Percentiles rank a stretch among this genome's conserved stretches.
Conservation (phyloP, 1,284 basidiomycete genomes). For the Cutaneotrichosporon cyanovorans region DNA sequence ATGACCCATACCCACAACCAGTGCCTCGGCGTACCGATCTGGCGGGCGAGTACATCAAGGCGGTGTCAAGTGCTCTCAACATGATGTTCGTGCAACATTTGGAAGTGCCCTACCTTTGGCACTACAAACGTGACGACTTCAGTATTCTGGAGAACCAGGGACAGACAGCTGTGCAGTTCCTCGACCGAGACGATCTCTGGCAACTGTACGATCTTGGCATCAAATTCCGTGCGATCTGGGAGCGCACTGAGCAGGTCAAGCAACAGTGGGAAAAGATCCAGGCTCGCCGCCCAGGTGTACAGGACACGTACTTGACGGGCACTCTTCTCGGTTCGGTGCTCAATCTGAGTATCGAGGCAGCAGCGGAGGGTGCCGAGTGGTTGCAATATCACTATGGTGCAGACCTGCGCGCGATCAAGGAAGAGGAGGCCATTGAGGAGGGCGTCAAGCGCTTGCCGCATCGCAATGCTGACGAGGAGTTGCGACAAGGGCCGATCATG, state of each 20-base stretch:
- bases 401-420: slow-evolving; percentile 59
- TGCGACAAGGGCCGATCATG: slow-evolving; percentile 35
- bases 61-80: slow-evolving; percentile 71
- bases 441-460: slow-evolving; percentile 44
- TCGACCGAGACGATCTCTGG: slow-evolving; percentile 77
- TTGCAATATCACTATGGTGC: slow-evolving; percentile 66
- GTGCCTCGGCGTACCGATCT: slow-evolving; percentile 49
- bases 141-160: slow-evolving; percentile 38
- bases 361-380: slow-evolving; percentile 90
- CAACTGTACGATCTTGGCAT: slow-evolving; percentile 74
- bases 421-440: slow-evolving; percentile 60
- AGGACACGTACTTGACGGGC: slow-evolving; percentile 34
- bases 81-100: slow-evolving; percentile 78
- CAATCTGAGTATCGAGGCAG: slow-evolving; percentile 63
- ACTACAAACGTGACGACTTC: slow-evolving; percentile 70
- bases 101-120: slow-evolving; percentile 93
- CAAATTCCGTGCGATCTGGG: slow-evolving; percentile 73
- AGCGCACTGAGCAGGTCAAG: slow-evolving; percentile 60
- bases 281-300: slow-evolving; percentile 30
- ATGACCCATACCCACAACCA: slow-evolving; percentile 46
- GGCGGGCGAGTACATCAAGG: slow-evolving; percentile 63
- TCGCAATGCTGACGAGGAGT: slow-evolving; percentile 20
- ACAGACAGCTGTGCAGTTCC: slow-evolving; percentile 52
- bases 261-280: slow-evolving; percentile 54
- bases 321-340: slow-evolving; percentile 35